phyloP scores from a whole-genome alignment of 208 protist genomes.

The Trypanosomatidae sp. region DNA sequence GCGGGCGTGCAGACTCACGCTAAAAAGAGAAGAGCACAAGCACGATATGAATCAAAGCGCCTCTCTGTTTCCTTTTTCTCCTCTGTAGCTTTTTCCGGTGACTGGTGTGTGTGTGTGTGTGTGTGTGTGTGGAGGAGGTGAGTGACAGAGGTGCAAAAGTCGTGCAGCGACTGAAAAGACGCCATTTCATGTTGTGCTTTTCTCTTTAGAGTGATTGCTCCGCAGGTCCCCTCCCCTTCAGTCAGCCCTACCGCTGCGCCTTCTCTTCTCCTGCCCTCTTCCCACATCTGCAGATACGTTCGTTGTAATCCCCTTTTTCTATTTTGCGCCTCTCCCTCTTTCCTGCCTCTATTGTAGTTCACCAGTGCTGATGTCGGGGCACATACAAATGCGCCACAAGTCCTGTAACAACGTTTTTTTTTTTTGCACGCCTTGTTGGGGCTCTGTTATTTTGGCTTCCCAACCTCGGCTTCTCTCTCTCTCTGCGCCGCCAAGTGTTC shows the following conservation, averaged over 20 bases:
- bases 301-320: background rate
- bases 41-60: conserved; percentile 1
- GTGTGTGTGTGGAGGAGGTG: background rate
- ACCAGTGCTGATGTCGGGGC: background rate
- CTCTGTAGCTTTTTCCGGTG: conserved; percentile 7
- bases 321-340: background rate
- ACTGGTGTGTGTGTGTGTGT: background rate
- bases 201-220: background rate
- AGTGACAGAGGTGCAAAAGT: too few relatives aligned
- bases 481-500: background rate
- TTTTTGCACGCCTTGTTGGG: background rate
- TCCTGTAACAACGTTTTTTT: background rate
- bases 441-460: background rate
- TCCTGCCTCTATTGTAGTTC: background rate
- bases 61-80: conserved; percentile 12
- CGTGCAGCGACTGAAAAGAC: background rate
- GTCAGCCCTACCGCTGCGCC: background rate
- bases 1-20: background rate
- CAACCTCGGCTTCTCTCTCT: background rate
- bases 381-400: background rate
- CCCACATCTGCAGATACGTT: background rate
- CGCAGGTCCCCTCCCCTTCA: background rate
- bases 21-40: background rate
- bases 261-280: background rate
- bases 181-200: background rate